Evolutionary conservation across 306 rosid genomes (phyloP).

Genomic region (Acmispon strigosus): DNA sequence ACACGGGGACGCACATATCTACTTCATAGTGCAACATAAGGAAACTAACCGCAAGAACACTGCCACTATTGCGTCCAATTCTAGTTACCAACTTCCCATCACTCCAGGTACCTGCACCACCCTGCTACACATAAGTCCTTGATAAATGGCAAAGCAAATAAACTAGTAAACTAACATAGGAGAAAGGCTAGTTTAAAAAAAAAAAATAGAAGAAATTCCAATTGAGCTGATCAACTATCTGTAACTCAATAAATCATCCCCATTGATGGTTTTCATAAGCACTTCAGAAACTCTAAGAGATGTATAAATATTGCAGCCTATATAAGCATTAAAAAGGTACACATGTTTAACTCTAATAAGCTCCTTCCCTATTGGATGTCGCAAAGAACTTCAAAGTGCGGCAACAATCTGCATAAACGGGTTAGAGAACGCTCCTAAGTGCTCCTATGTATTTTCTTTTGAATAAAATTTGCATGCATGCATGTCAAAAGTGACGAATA

Average conservation of each 20-base stretch:
- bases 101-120: slow-evolving; percentile 99
- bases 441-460: background rate
- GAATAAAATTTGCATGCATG: background rate
- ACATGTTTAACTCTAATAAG: background rate
- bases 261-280: slow-evolving; percentile 4
- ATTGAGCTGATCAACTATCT: background rate
- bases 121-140: slow-evolving; percentile 95
- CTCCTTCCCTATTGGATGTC: background rate
- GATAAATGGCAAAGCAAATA: slow-evolving; percentile 45
- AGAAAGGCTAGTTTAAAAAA: background rate
- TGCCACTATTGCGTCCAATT: slow-evolving; percentile 90
- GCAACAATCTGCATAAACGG: slow-evolving; percentile 3
- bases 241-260: background rate
- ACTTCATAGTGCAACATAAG: background rate
- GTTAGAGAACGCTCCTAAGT: background rate
- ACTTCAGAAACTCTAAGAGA: background rate
- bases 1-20: background rate
- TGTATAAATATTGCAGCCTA: background rate
- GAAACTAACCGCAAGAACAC: slow-evolving; percentile 74
- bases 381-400: background rate
- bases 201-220: slow-evolving; percentile 6
- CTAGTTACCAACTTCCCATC: slow-evolving; percentile 95
- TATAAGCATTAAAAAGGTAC: background rate
- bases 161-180: background rate
- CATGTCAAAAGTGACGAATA: background rate